These are phyloP conservation scores for Pyrus hybrid DNA, from an alignment of 331 rosid genomes.

Conservation along the genomic window DNA sequence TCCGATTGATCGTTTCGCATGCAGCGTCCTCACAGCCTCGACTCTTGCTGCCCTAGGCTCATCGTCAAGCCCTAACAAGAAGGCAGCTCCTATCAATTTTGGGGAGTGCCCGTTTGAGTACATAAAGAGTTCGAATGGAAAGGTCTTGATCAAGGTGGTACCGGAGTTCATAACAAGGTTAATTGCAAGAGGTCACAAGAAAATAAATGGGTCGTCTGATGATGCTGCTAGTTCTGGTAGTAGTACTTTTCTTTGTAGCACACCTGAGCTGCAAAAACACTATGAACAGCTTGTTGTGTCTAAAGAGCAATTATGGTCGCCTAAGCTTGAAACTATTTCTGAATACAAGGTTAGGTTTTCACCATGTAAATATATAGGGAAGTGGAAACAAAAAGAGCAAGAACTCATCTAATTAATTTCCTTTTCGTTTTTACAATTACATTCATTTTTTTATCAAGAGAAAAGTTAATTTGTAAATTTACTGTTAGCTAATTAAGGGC, in stretches of 20 bases:
- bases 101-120: constrained; percentile 70
- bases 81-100: constrained; percentile 35
- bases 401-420: not conserved
- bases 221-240: not conserved
- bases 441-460: not conserved
- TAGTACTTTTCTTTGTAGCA: constrained; percentile 45
- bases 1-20: constrained; percentile 54
- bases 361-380: constrained; percentile 61
- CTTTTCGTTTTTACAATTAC: not conserved
- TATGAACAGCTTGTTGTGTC: constrained; percentile 78
- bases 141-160: constrained; percentile 52
- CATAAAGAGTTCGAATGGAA: constrained; percentile 48
- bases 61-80: constrained; percentile 19
- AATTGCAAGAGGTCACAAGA: constrained; percentile 13
- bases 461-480: not conserved
- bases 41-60: constrained; percentile 37
- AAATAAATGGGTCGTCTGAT: not conserved
- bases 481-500: not conserved
- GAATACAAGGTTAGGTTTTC: constrained; percentile 70
- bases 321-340: constrained; percentile 80
- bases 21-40: constrained; percentile 39
- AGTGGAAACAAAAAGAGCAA: constrained; percentile 57
- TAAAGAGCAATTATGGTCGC: constrained; percentile 79
- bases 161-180: constrained; percentile 66
- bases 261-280: constrained; percentile 89